Percentiles rank a stretch among this genome's conserved stretches.
Conservation (phyloP, 495 filamentous ascomycete genomes). For the Poronia punctata region DNA sequence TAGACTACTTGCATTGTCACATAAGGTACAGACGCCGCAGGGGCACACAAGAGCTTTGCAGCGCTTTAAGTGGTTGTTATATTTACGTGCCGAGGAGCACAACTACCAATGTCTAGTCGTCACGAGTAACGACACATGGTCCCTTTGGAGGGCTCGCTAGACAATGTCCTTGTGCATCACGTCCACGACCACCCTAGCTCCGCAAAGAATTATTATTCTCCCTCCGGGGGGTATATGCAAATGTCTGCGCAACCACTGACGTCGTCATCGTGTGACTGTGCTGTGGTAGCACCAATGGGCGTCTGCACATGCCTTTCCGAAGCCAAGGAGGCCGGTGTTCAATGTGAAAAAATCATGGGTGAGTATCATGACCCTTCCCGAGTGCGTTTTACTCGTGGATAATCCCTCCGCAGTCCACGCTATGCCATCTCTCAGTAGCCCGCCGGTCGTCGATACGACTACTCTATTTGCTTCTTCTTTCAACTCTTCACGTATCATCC, state of each 20-base stretch:
- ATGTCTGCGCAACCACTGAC: background rate
- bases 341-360: background rate
- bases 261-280: slow-evolving; percentile 3
- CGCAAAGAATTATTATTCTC: slow-evolving; percentile 9
- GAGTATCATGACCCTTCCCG: background rate
- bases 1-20: too few species aligned
- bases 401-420: background rate
- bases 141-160: slow-evolving; percentile 1
- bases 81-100: slow-evolving; percentile 10
- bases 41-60: background rate
- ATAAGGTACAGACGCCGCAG: background rate
- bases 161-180: background rate
- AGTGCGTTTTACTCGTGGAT: slow-evolving; percentile 1
- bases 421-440: slow-evolving; percentile 4
- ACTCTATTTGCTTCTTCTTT: slow-evolving; percentile 2
- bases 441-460: slow-evolving; percentile 1
- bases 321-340: background rate
- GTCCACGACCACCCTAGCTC: slow-evolving; percentile 4
- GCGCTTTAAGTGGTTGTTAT: slow-evolving; percentile 7
- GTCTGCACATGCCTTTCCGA: slow-evolving; percentile 1
- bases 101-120: slow-evolving; percentile 7
- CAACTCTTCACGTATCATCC: background rate
- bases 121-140: background rate
- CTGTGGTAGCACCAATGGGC: background rate
- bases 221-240: slow-evolving; percentile 5